Evolutionary conservation across 768 basidiomycete species (phyloP).

Genomic region (Collybia mongolica): DNA sequence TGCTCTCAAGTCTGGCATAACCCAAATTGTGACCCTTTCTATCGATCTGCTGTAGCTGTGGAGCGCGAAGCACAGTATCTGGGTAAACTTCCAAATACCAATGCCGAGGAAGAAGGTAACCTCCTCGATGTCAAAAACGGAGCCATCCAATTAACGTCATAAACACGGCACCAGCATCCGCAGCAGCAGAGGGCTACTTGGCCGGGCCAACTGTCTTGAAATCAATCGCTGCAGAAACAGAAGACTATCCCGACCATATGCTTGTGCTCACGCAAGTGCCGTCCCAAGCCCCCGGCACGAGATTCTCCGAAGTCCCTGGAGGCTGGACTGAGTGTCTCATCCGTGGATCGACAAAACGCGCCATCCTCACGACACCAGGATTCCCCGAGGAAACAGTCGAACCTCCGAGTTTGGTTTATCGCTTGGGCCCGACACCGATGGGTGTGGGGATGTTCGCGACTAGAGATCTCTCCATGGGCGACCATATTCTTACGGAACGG

Average conservation of each 20-base stretch:
- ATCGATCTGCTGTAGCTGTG: not conserved
- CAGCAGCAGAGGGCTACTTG: not conserved
- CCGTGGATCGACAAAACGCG: conserved; percentile 4
- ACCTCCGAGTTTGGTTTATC: conserved; percentile 10
- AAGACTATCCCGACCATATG: conserved; percentile 11
- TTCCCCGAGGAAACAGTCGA: conserved; percentile 10
- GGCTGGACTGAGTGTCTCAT: conserved; percentile 16
- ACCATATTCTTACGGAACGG: conserved; percentile 19
- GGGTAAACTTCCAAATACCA: not conserved
- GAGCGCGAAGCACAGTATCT: not conserved
- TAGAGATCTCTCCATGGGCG: conserved; percentile 17
- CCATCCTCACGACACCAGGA: conserved; percentile 8
- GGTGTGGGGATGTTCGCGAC: conserved; percentile 24
- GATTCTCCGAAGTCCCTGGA: conserved; percentile 5
- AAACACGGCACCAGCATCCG: not conserved
- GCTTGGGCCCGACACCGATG: conserved; percentile 9
- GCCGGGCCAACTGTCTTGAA: not conserved
- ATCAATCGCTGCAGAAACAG: not conserved
- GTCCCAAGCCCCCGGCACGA: not conserved
- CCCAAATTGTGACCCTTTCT: not conserved
- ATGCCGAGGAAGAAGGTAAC: conserved; percentile 1
- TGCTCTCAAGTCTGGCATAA: not conserved
- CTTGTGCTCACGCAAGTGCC: conserved; percentile 9
- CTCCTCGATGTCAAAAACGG: not conserved
- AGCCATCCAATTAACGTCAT: not conserved